Conservation (phyloP, 768 basidiomycete species). For the Saitozyma sp. region DNA sequence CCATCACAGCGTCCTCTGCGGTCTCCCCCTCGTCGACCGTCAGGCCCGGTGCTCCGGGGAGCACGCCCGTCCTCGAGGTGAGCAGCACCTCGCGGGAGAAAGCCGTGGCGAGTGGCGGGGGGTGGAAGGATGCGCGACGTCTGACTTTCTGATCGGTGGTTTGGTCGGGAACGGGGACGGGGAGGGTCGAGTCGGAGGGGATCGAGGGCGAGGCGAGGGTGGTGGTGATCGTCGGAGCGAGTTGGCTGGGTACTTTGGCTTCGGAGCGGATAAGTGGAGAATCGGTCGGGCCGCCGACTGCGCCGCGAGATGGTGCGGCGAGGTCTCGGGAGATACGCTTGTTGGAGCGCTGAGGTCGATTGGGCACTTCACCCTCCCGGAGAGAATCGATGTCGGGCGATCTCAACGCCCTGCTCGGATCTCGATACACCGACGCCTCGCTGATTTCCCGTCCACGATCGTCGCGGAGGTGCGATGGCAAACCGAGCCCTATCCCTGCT, state of each 20-base stretch:
- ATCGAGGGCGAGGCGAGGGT: slow-evolving; percentile 25
- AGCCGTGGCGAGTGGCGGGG: slow-evolving; percentile 46
- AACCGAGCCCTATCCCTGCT: slow-evolving; percentile 9
- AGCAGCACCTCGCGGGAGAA: slow-evolving; percentile 52
- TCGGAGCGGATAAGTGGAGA: slow-evolving; percentile 6
- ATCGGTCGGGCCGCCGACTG: background rate
- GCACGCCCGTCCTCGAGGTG: slow-evolving; percentile 31
- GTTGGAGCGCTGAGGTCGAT: background rate
- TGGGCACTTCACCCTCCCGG: no score
- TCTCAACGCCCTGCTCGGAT: background rate
- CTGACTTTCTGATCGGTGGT: slow-evolving; percentile 61
- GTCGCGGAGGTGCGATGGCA: slow-evolving; percentile 1
- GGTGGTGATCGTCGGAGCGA: slow-evolving; percentile 32
- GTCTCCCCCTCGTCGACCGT: slow-evolving; percentile 68
- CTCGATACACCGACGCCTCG: slow-evolving; percentile 1
- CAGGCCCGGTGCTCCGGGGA: slow-evolving; percentile 56
- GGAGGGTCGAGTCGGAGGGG: slow-evolving; percentile 7
- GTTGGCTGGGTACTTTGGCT: background rate
- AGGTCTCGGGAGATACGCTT: slow-evolving; percentile 5
- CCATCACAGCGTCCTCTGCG: slow-evolving; percentile 69
- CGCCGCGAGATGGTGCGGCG: background rate
- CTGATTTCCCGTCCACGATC: slow-evolving; percentile 4
- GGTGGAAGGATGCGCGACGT: slow-evolving; percentile 59
- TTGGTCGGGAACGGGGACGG: slow-evolving; percentile 33
- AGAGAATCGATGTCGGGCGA: no score